Base-by-base conservation (phyloP, 805 yeast genomes). In the Wickerhamiella vanderwaltii region DNA sequence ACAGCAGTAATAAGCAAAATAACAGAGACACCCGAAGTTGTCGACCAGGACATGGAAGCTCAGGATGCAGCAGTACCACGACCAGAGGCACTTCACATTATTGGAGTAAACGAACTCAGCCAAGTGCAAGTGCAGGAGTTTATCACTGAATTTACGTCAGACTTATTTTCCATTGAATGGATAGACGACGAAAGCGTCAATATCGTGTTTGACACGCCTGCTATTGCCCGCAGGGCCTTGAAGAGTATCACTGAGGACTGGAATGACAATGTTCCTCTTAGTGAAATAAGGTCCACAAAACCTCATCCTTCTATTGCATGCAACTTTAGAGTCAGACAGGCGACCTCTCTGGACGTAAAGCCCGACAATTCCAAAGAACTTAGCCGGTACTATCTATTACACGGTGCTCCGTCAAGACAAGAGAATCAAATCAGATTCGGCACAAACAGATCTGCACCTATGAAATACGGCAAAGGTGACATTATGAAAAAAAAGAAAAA, bases 61-160 rank as follows among this genome's bases (percentile, higher is more conserved):
- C n/a, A n/a, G n/a, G 36, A 33, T 4, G 36, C 18, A 26, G 5
- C 36, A 5, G 11, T 13, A n/a, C 18, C 20, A 5, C 40, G 40
- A 13, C 5, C 9, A 18, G 25, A 28, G 13, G 40, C 40, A 2
- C 9, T 79, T 15, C 64, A 60, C 43, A 47, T 79, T 4, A 55
- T 62, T 33, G 87, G 87, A 16, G 85, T 79, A 3, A 82, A 78
- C 46, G 72, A 69, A 42, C 61, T 79, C 35, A 68, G 77, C 32
- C 75, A 82, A 6, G 65, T 68, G 37, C 78, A 75, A 43, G 70
- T 79, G 48, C 73, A 73, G 56, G 55, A 66, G 11, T 77, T 65
- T 51, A 57, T 77, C n/a, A 74, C 71, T 43, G 58, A 61, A 41
- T 67, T 68, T 51, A 47, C 70, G 46, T 60, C 60, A 40, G 48